phyloP scores from a whole-genome alignment of 176 grass and related monocot species.

The Oryza rufipogon region DNA sequence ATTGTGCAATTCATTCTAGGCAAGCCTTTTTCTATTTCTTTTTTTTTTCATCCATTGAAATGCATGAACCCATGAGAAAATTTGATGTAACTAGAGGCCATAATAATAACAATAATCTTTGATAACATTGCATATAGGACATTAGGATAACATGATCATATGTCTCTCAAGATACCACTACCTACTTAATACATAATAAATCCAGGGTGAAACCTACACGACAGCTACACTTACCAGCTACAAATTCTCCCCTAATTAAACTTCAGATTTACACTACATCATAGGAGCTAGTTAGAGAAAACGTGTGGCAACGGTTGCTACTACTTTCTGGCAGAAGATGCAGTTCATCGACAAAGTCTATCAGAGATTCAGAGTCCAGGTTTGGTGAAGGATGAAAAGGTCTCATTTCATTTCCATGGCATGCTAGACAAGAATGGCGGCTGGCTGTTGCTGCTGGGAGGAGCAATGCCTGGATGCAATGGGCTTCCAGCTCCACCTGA shows the following conservation, averaged over 20 bases:
- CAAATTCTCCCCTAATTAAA: constrained; percentile 40
- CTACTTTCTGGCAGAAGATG: constrained; percentile 16
- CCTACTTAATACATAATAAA: constrained; percentile 29
- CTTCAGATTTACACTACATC: constrained; percentile 48
- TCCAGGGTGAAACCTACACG: constrained; percentile 42
- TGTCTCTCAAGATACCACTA: constrained; percentile 20
- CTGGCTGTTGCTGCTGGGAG: constrained; percentile 55
- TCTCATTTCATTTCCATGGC: constrained; percentile 71
- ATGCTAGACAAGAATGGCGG: constrained; percentile 65
- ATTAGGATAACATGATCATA: constrained; percentile 34
- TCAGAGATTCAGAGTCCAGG: neutral
- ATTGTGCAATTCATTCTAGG: neutral
- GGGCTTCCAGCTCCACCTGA: constrained; percentile 77
- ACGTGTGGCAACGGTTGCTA: neutral
- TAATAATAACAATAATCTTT: constrained; percentile 22
- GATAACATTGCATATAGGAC: constrained; percentile 20
- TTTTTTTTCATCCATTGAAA: neutral
- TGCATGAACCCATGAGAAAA: neutral
- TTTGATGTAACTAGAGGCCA: neutral
- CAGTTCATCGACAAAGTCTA: constrained; percentile 4
- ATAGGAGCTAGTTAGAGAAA: constrained; percentile 47
- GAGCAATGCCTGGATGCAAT: constrained; percentile 55
- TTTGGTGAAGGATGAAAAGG: constrained; percentile 26
- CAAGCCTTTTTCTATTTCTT: neutral
- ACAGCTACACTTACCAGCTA: constrained; percentile 46